A percentile compares a stretch with the other conserved stretches of the same genome.
phyloP scores from a whole-genome alignment of 441 rosid species.

The Aquilaria agallochum region DNA sequence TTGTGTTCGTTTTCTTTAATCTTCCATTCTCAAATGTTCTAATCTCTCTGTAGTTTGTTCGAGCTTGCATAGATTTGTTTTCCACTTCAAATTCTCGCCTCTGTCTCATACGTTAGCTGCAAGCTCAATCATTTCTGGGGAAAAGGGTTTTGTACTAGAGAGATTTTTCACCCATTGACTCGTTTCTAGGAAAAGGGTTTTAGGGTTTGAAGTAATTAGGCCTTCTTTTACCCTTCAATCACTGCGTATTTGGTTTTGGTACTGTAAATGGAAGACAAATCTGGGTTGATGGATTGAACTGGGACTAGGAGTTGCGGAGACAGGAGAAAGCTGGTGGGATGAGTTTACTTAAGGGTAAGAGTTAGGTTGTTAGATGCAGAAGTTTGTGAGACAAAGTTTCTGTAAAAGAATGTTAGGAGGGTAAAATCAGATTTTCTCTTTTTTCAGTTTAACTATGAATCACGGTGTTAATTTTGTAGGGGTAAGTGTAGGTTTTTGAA shows the following conservation, averaged over 20 bases:
- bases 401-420: too few relatives aligned
- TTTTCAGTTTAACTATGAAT: too few relatives aligned
- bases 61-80: conserved; percentile 12
- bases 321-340: conserved; percentile 11
- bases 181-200: conserved; percentile 1
- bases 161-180: too few relatives aligned
- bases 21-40: conserved; percentile 18
- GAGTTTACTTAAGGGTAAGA: too few relatives aligned
- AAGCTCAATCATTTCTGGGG: conserved; percentile 1
- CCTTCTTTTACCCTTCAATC: conserved; percentile 26
- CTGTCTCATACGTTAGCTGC: conserved; percentile 10
- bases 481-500: too few relatives aligned
- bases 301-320: conserved; percentile 25
- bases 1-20: conserved; percentile 16
- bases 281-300: conserved; percentile 13
- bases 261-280: conserved; percentile 53
- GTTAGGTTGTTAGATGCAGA: too few relatives aligned
- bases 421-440: too few relatives aligned
- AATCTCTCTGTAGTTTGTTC: conserved; percentile 7
- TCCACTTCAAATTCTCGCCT: background rate
- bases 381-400: too few relatives aligned
- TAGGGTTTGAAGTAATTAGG: conserved; percentile 19
- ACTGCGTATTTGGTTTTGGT: conserved; percentile 26
- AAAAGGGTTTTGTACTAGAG: too few relatives aligned
- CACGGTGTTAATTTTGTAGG: too few relatives aligned